Base-by-base conservation (phyloP, 2,329 filamentous ascomycete genomes). In the Cordyceps fumosorosea region DNA sequence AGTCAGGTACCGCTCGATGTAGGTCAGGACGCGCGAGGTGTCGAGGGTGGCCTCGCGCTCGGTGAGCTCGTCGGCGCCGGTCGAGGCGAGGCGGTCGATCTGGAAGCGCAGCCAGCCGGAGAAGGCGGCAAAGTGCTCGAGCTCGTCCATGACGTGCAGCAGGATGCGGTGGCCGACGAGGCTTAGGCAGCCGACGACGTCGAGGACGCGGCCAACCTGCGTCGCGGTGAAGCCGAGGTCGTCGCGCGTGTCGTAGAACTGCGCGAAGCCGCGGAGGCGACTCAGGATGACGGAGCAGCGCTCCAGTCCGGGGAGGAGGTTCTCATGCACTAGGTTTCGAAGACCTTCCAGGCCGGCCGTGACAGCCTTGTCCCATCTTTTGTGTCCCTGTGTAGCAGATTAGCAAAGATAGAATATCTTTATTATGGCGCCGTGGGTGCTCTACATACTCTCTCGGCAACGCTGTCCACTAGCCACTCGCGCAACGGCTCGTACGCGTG, bases 341-440 rank as follows among this genome's bases (percentile, higher is more conserved):
- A 98, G 81, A 60, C 86, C 88, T 64, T 90, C 87, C 22, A 97
- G 87, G 1, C 92, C 91, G 4, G 86, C 85, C 1, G 84, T 82
- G 2, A 96, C 89, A 6, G 90, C 88, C 70, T 93, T 96, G 65
- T 98, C 93, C 95, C 95, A 99, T 55, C 95, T 83, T 75, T 96
- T 97, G 69, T 96, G 90, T 0, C 92, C 92, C 89, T 95, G 56
- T 22, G 20, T 29, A 45, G 62, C 65, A 57, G 58, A 47, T 55
- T 50, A 47, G 56, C 11, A 24, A 40, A 29, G 3, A 7, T 22
- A 34, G 24, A 56, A 26, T 1, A 58, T 40, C 24, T 3, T 20
- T 18, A 11, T 42, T 32, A 11, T 24, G 11, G n/a, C 12, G 29
- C 34, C 11, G 16, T n/a, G 22, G 34, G 11, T 1, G 29, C 34